A percentile compares a stretch with the other conserved stretches of the same genome.
phyloP scores from a whole-genome alignment of 169 alveolate species.

The Condylostoma magnum region DNA sequence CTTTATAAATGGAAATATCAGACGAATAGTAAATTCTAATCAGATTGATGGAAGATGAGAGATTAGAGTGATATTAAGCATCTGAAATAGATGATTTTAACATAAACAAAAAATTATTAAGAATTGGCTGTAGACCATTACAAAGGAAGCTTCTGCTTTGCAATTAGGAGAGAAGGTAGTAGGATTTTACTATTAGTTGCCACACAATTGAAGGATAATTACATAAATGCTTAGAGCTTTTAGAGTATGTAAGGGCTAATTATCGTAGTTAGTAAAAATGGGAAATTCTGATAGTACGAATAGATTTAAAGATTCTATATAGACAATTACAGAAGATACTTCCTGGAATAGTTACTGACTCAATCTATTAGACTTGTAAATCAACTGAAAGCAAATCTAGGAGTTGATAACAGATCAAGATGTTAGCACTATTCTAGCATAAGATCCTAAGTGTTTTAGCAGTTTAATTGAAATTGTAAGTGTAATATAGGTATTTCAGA shows the following conservation, averaged over 20 bases:
- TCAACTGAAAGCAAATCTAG: no score
- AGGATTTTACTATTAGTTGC: conserved; percentile 16
- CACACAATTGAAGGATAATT: not conserved
- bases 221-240: conserved; percentile 1
- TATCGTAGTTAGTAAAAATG: no score
- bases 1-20: no score
- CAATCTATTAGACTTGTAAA: no score
- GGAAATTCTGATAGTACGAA: no score
- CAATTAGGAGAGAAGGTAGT: conserved; percentile 6
- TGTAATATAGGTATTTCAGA: not conserved
- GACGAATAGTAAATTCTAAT: conserved; percentile 4
- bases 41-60: conserved; percentile 37
- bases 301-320: no score
- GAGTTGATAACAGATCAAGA: no score
- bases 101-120: conserved; percentile 35
- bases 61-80: conserved; percentile 49
- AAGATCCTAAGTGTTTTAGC: not conserved
- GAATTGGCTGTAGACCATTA: conserved; percentile 62
- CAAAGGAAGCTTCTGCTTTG: conserved; percentile 41
- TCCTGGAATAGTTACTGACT: no score
- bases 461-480: conserved; percentile 1
- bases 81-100: conserved; percentile 45
- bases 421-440: no score
- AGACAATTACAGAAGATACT: no score
- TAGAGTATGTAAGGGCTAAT: conserved; percentile 10